A percentile compares a stretch with the other conserved stretches of the same genome.
These are phyloP conservation scores for Aspergillus avenaceus DNA, from an alignment of 495 filamentous ascomycete genomes.

Conservation along the genomic window DNA sequence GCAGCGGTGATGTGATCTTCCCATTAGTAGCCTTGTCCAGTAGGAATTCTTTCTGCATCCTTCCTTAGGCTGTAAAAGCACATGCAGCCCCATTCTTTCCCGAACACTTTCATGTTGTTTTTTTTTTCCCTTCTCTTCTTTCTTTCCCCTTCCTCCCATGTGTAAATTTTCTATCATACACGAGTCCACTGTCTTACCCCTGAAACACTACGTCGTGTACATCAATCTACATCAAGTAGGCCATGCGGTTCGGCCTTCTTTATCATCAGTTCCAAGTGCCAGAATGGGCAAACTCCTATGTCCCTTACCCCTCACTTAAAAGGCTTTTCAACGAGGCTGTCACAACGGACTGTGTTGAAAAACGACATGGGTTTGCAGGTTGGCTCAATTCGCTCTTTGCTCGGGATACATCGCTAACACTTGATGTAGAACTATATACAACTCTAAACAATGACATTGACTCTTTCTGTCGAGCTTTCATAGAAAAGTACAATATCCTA, in stretches of 20 bases:
- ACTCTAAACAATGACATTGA: background rate
- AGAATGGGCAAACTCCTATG: conserved; percentile 20
- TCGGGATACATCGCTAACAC: background rate
- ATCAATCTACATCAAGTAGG: background rate
- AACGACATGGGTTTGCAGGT: background rate
- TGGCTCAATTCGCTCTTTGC: background rate
- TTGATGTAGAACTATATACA: background rate
- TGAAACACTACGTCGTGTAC: too few species aligned
- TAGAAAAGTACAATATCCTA: background rate
- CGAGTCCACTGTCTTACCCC: background rate
- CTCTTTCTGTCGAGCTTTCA: background rate
- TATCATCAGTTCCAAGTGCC: conserved; percentile 14
- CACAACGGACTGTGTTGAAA: background rate
- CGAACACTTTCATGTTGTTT: too few species aligned
- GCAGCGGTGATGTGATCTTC: too few species aligned
- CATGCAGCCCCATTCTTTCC: too few species aligned
- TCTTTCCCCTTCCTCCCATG: too few species aligned
- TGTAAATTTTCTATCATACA: too few species aligned
- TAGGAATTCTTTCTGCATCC: too few species aligned
- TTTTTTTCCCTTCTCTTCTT: too few species aligned
- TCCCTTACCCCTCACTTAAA: conserved; percentile 21
- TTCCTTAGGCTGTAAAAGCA: too few species aligned
- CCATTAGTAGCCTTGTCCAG: too few species aligned
- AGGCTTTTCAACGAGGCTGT: conserved; percentile 4
- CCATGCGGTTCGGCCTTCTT: conserved; percentile 17